These are phyloP conservation scores for Byssoonygena ceratinophila DNA, from an alignment of 2,329 filamentous ascomycete species.

Conservation along the genomic window DNA sequence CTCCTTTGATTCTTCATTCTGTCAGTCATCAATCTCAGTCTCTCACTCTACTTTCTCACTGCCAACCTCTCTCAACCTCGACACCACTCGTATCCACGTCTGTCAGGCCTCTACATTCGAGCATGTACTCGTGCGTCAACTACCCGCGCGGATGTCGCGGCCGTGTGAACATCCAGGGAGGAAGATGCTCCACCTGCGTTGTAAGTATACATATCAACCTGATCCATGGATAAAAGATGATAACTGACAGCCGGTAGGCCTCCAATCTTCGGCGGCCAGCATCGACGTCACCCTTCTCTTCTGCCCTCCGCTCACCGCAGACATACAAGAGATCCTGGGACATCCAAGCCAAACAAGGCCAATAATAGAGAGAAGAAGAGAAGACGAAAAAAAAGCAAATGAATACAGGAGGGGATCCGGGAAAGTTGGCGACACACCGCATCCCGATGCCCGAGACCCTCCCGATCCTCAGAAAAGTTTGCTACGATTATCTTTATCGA, in stretches of 20 bases:
- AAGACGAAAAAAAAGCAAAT: neutral
- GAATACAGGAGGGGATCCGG: neutral
- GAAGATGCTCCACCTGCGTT: conserved; percentile 37
- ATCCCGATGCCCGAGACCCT: too few relatives aligned
- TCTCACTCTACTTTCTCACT: too few relatives aligned
- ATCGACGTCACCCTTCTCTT: conserved; percentile 31
- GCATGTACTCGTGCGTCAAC: conserved; percentile 41
- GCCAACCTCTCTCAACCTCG: too few relatives aligned
- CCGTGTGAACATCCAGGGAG: conserved; percentile 35
- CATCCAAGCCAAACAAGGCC: neutral
- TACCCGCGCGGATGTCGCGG: conserved; percentile 40
- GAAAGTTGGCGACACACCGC: too few relatives aligned
- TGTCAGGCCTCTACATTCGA: conserved; percentile 11
- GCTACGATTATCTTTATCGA: too few relatives aligned
- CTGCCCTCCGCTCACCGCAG: conserved; percentile 17
- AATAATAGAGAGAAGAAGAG: conserved; percentile 4
- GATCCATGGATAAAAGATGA: too few relatives aligned
- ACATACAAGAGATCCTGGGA: conserved; percentile 16
- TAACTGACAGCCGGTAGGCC: too few relatives aligned
- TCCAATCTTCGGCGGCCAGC: conserved; percentile 32
- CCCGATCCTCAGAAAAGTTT: too few relatives aligned
- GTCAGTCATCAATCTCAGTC: too few relatives aligned
- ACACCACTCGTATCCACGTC: too few relatives aligned
- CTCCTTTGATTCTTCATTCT: too few relatives aligned
- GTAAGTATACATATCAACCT: conserved; percentile 27